Evolutionary conservation across 2,329 filamentous ascomycete species (phyloP), one percentile per base, ranked within the genome.

Genomic region (Sporothrix luriei): DNA sequence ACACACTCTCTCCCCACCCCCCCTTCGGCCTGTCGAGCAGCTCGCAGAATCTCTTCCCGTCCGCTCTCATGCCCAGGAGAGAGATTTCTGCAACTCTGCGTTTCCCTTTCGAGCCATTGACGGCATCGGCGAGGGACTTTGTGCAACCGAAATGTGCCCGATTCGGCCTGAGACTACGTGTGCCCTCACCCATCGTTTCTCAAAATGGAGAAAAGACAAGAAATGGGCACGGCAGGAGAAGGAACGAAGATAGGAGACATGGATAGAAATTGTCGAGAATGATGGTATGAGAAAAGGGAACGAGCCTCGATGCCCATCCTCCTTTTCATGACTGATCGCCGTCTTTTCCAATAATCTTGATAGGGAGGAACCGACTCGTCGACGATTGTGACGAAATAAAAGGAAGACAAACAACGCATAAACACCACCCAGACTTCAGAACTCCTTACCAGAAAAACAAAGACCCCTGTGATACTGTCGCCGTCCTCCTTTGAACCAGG

Each of bases 81-180:
- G 29, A 33, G 46, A 11, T 55, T 52, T 46, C 52, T 52, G 29
- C 48, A n/a, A 52, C 33, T 68, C 29, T 55, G 24, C 48, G 21
- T 52, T 57, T 64, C 55, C 68, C 38, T 48, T 43, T 68, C 33
- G 29, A 38, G 54, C 24, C 21, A 9, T 51, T n/a, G 24, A 69
- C 67, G 68, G 70, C 70, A 64, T 71, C 67, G 70, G 68, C 68
- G 70, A 69, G 19, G 43, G 67, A 33, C 43, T 66, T 33, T 71
- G 69, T 71, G 38, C 51, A 52, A 71, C 69, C 51, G 61, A 66
- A 33, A 24, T 66, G 69, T 71, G 66, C 66, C 69, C 66, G 61
- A 68, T 71, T 71, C 66, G 61, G 66, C 69, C 62, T 40, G 52
- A 59, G 51, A 38, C 52, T 70, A 51, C 57, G 65, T 70, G 57